Evolutionary conservation across 2,329 filamentous ascomycete species (phyloP), one percentile per base, ranked within the genome.

Genomic region (Sphaerulina populicola): DNA sequence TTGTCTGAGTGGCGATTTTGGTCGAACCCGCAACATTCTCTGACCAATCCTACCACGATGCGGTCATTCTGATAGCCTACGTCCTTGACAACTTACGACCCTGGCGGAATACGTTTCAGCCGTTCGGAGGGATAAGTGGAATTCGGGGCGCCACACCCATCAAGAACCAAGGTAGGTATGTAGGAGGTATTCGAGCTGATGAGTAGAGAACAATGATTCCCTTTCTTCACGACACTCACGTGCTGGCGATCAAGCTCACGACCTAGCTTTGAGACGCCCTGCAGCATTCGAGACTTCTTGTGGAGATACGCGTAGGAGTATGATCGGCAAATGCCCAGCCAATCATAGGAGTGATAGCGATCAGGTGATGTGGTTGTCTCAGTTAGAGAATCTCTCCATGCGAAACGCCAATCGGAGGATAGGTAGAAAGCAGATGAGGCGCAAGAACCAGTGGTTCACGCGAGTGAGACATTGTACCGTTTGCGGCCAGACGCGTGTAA

Each of bases 401-500:
- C 30, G 41, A 43, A 41, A 27, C 12, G 38, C 33, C 39, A 36
- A 14, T 43, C 46, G 46, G 46, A 43, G 46, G 8, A 42, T 40
- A 49, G 40, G 30, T 36, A 36, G 30, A 31, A 40, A 33, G 45
- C 45, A 41, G 37, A 15, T 47, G 45, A 15, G 38, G 46, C 31
- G 46, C 29, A 42, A 6, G 30, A 49, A 23, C 38, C 38, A 41
- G 23, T 49, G 46, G 38, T 49, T 35, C 46, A 49, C 46, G 39
- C n/a, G 30, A 36, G 30, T 49, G 31, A 49, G 38, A 49, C 46
- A 49, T 49, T 23, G 40, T 14, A 38, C 46, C 46, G 46, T 39
- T 41, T 41, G 39, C 46, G 46, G 46, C 30, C 14, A 30, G 31
- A 36, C 15, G 46, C 31, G 38, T 42, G 46, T 38, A 43, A 38